Base-by-base conservation (phyloP, 2,329 filamentous ascomycete species). In the Pseudogymnoascus verrucosus region DNA sequence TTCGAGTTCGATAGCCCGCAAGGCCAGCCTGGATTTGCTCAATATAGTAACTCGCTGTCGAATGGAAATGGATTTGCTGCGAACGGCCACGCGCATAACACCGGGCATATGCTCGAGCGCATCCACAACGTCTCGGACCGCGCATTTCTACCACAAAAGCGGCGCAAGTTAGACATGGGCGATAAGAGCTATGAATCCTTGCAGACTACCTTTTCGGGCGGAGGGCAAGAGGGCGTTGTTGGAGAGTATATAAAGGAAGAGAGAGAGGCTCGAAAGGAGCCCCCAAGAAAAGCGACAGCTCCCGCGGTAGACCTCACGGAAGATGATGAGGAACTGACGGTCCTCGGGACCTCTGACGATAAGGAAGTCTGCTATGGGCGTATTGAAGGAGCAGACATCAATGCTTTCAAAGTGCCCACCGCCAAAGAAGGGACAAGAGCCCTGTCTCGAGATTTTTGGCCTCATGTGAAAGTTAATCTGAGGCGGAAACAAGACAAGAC, bases 291-390 rank as follows among this genome's bases (percentile, higher is more conserved):
- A 64, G 62, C 70, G 62, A 74, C 10, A 66, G 65, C 65, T 23
- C 71, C 72, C 74, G 78, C 64, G 79, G 82, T 79, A 75, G 68
- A 74, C 26, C 28, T 62, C 23, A 36, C 10, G 26, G 77, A 8
- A 70, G 77, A 71, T 72, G 80, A 78, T 16, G 87, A 89, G 47
- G 83, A 86, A 26, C 84, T 89, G 8, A 71, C 85, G 3, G 75
- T 82, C 19, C 77, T 86, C 37, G 80, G 82, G 44, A 82, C 89
- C 63, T 80, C 85, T 31, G 82, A 79, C 57, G 82, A 86, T 19
- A 84, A 90, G 71, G 86, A 91, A 70, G 88, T 96, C 3, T 96
- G 91, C 75, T 92, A 90, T 71, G 91, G 91, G 44, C 89, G 89
- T 76, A 76, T 96, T 19, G 86, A 91, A 63, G 82, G 81, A 16